These are phyloP conservation scores for Elymus sibiricus DNA, from an alignment of 176 grass and related monocot genomes.

Conservation along the genomic window DNA sequence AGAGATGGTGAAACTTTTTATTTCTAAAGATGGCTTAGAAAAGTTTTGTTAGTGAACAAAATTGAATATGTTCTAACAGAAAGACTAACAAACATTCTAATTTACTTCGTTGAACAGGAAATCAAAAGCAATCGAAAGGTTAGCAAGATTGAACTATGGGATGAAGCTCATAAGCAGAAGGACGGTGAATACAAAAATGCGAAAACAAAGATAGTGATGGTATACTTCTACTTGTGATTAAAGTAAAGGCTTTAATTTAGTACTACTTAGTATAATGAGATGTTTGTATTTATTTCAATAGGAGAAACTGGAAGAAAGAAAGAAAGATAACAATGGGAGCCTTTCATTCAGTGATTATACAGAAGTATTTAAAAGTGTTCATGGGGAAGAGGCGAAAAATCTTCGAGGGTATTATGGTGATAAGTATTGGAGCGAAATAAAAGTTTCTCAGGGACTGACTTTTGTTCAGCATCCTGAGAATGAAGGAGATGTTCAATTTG, in stretches of 20 bases:
- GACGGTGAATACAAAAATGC: background rate
- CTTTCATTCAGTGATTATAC: background rate
- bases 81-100: background rate
- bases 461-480: background rate
- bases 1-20: background rate
- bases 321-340: background rate
- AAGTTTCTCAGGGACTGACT: background rate
- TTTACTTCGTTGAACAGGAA: background rate
- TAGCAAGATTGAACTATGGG: background rate
- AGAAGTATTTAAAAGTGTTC: background rate
- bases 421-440: too few species aligned
- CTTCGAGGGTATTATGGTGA: too few species aligned
- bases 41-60: background rate
- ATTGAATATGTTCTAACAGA: background rate
- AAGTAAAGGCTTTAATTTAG: background rate
- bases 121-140: background rate
- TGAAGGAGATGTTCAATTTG: background rate
- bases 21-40: too few species aligned
- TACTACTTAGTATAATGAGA: background rate
- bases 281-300: too few species aligned
- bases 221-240: background rate
- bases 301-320: background rate
- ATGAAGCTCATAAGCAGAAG: background rate
- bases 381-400: background rate
- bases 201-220: background rate